Conservation (phyloP, 2,329 filamentous ascomycete genomes). For the Curvularia sp. region DNA sequence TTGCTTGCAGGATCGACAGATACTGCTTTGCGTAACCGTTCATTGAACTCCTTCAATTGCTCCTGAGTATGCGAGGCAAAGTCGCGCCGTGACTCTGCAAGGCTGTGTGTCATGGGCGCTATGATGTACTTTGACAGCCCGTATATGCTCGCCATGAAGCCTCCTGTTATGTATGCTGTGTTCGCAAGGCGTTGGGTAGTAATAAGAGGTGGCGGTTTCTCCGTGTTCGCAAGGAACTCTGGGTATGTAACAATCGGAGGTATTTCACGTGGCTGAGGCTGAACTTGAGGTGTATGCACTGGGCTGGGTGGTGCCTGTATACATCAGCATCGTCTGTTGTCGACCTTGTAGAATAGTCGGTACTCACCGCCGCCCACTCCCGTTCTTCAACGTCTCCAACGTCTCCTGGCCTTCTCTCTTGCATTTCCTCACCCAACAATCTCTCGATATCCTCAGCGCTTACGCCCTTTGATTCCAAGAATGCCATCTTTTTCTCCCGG, state of each 20-base stretch:
- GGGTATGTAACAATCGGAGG: constrained; percentile 72
- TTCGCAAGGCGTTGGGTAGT: constrained; percentile 64
- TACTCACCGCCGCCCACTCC: constrained; percentile 42
- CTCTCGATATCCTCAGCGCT: constrained; percentile 70
- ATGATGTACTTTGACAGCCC: constrained; percentile 74
- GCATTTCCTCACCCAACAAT: constrained; percentile 59
- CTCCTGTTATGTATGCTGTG: constrained; percentile 64
- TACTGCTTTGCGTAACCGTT: constrained; percentile 65
- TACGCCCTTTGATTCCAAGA: constrained; percentile 80
- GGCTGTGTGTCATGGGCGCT: constrained; percentile 64
- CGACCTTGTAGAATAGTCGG: background rate
- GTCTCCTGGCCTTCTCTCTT: constrained; percentile 23
- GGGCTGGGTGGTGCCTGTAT: constrained; percentile 29
- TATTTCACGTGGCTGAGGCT: constrained; percentile 51
- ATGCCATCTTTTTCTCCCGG: constrained; percentile 75
- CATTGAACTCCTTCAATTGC: constrained; percentile 64
- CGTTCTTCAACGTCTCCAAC: constrained; percentile 34
- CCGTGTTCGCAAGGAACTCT: constrained; percentile 67
- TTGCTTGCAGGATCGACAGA: constrained; percentile 64
- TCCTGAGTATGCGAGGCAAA: constrained; percentile 60
- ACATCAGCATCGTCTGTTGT: constrained; percentile 18
- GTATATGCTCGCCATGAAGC: constrained; percentile 67
- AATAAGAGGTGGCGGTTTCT: constrained; percentile 66
- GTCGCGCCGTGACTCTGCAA: constrained; percentile 65
- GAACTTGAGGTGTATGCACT: constrained; percentile 19